Conservation (phyloP, 352 stramenopile genomes). For the Phytophthora tentaculata region DNA sequence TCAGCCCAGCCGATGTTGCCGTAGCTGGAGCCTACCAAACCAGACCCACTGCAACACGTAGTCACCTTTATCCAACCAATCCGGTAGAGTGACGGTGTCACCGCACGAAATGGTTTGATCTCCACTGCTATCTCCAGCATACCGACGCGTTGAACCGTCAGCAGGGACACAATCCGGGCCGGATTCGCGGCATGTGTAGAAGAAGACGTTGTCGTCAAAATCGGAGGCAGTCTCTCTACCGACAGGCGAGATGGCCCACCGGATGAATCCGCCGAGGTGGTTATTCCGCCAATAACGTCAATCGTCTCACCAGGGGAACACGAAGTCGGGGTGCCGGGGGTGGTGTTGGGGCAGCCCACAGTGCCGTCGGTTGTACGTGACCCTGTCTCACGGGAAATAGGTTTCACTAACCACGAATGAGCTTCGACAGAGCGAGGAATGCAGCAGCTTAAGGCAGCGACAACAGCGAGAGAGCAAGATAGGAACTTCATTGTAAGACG, state of each 20-base stretch:
- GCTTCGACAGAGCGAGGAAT: constrained; percentile 21
- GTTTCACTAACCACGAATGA: constrained; percentile 54
- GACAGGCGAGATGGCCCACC: constrained; percentile 46
- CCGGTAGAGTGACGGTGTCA: constrained; percentile 55
- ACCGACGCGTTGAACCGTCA: constrained; percentile 49
- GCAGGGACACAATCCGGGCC: constrained; percentile 42
- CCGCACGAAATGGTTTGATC: constrained; percentile 50
- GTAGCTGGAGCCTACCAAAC: constrained; percentile 57
- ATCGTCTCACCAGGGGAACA: constrained; percentile 52
- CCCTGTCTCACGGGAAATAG: constrained; percentile 46
- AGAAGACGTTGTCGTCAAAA: constrained; percentile 62
- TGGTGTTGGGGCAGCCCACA: constrained; percentile 41
- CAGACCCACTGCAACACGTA: constrained; percentile 71
- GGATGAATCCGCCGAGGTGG: constrained; percentile 65
- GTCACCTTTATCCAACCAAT: constrained; percentile 53
- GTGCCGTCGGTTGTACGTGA: constrained; percentile 41
- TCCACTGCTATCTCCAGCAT: constrained; percentile 44
- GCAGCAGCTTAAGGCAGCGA: constrained; percentile 8
- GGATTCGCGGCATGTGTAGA: constrained; percentile 64
- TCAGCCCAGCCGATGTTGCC: constrained; percentile 61
- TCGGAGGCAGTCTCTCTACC: constrained; percentile 42
- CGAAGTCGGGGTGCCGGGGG: constrained; percentile 37
- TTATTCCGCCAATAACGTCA: constrained; percentile 65
- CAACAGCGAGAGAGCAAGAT: neutral
- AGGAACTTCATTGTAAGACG: constrained; percentile 29